phyloP scores from a whole-genome alignment of 129 eudicot species.

The Deinandra increscens region DNA sequence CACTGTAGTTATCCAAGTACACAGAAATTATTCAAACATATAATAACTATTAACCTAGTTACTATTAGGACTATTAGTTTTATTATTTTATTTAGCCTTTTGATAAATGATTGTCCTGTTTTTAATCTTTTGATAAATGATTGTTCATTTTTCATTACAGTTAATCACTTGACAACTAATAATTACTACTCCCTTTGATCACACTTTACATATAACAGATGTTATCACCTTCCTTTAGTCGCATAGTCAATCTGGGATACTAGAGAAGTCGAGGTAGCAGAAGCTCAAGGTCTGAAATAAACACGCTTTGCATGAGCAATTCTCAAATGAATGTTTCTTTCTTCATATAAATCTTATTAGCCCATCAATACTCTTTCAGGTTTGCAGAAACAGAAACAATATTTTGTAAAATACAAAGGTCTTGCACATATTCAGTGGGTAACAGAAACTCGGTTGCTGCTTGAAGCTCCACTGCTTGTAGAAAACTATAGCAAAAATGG shows the following conservation, averaged over 20 bases:
- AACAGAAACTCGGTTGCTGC: conserved; percentile 43
- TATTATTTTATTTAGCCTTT: no score
- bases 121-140: conserved; percentile 1
- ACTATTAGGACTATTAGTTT: neutral
- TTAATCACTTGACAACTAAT: neutral
- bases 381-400: conserved; percentile 50
- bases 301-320: conserved; percentile 8
- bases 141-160: neutral
- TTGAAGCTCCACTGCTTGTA: conserved; percentile 46
- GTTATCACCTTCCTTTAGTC: conserved; percentile 50
- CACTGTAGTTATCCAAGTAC: neutral
- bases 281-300: conserved; percentile 43
- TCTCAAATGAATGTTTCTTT: conserved; percentile 6
- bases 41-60: neutral
- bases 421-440: conserved; percentile 74
- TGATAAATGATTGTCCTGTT: no score
- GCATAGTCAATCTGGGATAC: conserved; percentile 61
- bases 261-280: conserved; percentile 50
- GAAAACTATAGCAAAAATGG: conserved; percentile 25
- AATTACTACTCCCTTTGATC: neutral
- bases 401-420: conserved; percentile 70
- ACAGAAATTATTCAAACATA: neutral
- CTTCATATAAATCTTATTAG: neutral
- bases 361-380: conserved; percentile 34
- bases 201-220: conserved; percentile 39